phyloP scores from a whole-genome alignment of 176 grass and related monocot genomes.

The Carex littledalei region DNA sequence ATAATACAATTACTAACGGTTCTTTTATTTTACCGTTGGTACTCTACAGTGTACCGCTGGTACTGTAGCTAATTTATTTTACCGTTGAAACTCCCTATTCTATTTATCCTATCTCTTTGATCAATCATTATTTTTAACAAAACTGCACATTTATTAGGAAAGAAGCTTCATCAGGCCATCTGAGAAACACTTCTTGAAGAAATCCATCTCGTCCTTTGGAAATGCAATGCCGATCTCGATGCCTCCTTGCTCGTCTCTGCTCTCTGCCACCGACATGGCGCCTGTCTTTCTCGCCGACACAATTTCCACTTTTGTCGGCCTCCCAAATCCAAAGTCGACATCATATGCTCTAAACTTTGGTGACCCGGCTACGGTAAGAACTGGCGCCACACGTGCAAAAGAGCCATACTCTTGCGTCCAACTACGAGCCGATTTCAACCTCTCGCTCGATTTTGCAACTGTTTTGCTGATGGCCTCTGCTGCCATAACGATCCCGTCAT shows the following conservation, averaged over 20 bases:
- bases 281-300: not conserved
- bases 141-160: not conserved
- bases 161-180: not conserved
- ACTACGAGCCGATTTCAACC: not conserved
- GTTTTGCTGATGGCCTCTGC: not conserved
- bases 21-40: no score
- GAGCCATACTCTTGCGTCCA: not conserved
- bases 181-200: slow-evolving; percentile 7
- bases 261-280: slow-evolving; percentile 7
- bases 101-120: no score
- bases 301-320: slow-evolving; percentile 39
- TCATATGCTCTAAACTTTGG: slow-evolving; percentile 40
- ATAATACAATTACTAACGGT: no score
- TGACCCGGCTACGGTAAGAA: slow-evolving; percentile 15
- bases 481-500: not conserved
- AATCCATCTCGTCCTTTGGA: slow-evolving; percentile 7
- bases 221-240: slow-evolving; percentile 34
- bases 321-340: slow-evolving; percentile 50
- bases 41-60: no score
- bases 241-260: slow-evolving; percentile 17
- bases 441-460: not conserved
- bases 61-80: no score
- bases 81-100: no score
- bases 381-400: not conserved
- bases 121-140: no score